Base-by-base conservation (phyloP, 2,329 filamentous ascomycete genomes). In the Zymoseptoria tritici region DNA sequence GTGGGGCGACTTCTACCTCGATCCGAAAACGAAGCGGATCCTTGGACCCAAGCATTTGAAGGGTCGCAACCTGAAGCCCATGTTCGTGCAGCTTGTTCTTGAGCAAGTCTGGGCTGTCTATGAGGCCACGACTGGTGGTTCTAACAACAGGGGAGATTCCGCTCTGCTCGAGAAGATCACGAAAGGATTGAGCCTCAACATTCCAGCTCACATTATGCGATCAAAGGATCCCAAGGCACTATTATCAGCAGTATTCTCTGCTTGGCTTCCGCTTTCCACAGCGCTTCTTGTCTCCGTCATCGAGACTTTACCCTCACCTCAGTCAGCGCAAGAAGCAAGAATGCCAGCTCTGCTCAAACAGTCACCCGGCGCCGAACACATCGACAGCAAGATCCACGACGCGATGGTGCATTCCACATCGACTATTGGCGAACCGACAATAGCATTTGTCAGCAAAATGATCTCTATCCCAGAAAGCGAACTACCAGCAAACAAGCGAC, bases 381-480 rank as follows among this genome's bases (percentile, higher is more conserved):
- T 97, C 52, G 85, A 89, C 57, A 76, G 83, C 1, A 77, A 80
- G 6, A 78, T 97, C 57, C 87, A 85, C 66, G 80, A 88, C n/a
- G 90, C 93, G 4, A 93, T 97, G 86, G 77, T 89, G 1, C 81
- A 85, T 0, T 97, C 96, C 71, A 89, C 89, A 69, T 84, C 84
- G 3, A 81, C 80, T 0, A 80, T 83, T 49, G 81, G 85, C 0
- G 88, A 89, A 59, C 92, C 93, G 0, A 85, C 96, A 0, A 90
- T 99, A 1, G 93, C 90, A 8, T 99, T 96, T 66, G 90, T 99
- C 62, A 97, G 93, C 77, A 99, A 99, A 74, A 97, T 99, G 91
- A 90, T 97, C 1, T 94, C 94, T 0, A 82, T 99, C 11, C 93
- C 91, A 0, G 90, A 95, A 70, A 97, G 90, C 74, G 93, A 99